Conservation (phyloP, 441 rosid genomes). For the Populus hybrid region DNA sequence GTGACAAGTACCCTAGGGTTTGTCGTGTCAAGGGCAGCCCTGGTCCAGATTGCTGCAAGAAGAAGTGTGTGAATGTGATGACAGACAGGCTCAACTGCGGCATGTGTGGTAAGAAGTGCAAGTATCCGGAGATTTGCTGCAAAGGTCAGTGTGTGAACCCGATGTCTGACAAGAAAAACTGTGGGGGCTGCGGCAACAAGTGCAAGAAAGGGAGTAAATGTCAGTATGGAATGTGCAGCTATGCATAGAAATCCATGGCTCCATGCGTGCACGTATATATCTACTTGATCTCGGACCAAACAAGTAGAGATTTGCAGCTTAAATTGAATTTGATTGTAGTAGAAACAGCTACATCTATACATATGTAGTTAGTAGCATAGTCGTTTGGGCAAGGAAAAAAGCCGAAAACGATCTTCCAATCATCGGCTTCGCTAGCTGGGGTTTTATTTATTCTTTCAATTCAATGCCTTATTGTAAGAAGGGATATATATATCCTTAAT, state of each 20-base stretch:
- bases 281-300: background rate
- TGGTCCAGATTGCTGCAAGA: slow-evolving; percentile 63
- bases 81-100: slow-evolving; percentile 57
- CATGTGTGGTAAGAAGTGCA: slow-evolving; percentile 57
- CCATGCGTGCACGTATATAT: background rate
- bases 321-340: background rate
- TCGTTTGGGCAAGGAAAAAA: background rate
- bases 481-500: background rate
- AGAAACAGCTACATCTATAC: no score
- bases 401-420: background rate
- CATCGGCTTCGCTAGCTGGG: background rate
- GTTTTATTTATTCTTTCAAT: background rate
- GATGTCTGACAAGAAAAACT: slow-evolving; percentile 43
- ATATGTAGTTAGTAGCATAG: background rate
- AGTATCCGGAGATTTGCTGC: slow-evolving; percentile 54
- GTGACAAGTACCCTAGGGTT: slow-evolving; percentile 45
- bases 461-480: background rate
- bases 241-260: background rate
- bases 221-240: slow-evolving; percentile 41
- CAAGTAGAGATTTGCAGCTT: background rate
- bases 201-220: slow-evolving; percentile 51
- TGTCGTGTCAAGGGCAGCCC: slow-evolving; percentile 52
- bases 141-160: slow-evolving; percentile 59
- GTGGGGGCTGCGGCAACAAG: slow-evolving; percentile 61
- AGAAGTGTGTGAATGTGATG: slow-evolving; percentile 47